Evolutionary conservation across 805 yeast genomes (phyloP), one percentile per base, ranked within the genome.

Genomic region (Jamesozyma gamospora): DNA sequence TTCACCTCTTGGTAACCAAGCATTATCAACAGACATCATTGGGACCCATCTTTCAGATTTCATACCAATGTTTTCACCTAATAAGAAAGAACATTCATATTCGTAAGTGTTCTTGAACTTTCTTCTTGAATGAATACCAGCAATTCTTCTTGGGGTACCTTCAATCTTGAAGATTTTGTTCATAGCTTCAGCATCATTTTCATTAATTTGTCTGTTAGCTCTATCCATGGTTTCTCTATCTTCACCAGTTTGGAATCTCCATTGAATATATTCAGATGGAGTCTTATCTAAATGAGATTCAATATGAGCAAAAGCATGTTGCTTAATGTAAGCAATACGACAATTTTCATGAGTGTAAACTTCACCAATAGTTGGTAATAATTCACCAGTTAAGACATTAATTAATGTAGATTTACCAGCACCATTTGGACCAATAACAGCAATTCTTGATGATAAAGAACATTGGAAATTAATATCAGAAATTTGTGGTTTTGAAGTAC

Each of bases 211-310:
- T 79, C 98, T 86, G 71, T 94, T 86, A 68, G 97, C 98, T 77
- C 97, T 85, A 79, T 92, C 98, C 98, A 92, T 92, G 73, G 98
- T 92, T 79, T 92, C 98, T 77, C 98, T 87, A 74, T 92, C 98
- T 78, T 92, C 98, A 88, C 98, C 98, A 67, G 98, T 92, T 78
- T 92, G 98, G 96, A 90, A 92, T 82, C 98, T 92, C 98, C 98
- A 92, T 77, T 92, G 98, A 62, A 92, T 92, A 77, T 92, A 92
- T 78, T 92, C 98, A 63, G 96, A 87, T 66, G 98, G 98, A 65
- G 99, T 92, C 80, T 83, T 85, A 80, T 92, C 99, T 70, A 90
- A 79, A 69, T 92, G 98, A 67, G 83, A 79, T 72, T 94, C 99
- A 64, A 92, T 90, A 72, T 92, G 98, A 53, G 97, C 97, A 67